Evolutionary conservation across 805 yeast species (phyloP), one percentile per base, ranked within the genome.

Genomic region (Pichia nakasei): DNA sequence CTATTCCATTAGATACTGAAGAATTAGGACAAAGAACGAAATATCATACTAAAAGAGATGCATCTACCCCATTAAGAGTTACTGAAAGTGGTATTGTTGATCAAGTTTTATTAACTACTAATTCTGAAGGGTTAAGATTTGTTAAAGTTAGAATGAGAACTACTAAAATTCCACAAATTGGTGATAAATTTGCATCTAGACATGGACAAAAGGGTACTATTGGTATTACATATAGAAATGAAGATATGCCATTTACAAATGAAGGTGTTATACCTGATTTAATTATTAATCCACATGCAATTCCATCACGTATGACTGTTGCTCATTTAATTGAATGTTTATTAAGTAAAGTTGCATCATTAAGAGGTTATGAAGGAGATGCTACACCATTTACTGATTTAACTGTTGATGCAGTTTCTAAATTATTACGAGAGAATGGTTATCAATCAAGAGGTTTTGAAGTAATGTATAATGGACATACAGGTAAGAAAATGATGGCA

Each of bases 181-280:
- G 99, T 67, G 99, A 93, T 68, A 93, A 93, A 68, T 93, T 93
- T 68, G 97, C 99, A 7, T 91, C 97, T 35, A 85, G 98, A 70
- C 98, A 93, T 75, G 99, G 99, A 64, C 99, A 93, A 69, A 93
- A 93, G 72, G 99, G 99, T 82, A 93, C 98, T 19, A 89, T 93
- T 66, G 99, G 99, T 81, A 93, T 93, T 51, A 93, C 98, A 0
- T 93, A 91, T 63, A 79, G 97, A 64, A 93, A 91, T 64, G 99
- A 93, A 66, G 99, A 93, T 64, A 91, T 93, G 97, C 99, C 98
- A 24, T 93, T 93, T 64, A 82, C 95, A 9, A 74, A 86, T 3
- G 94, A 91, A 64, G 99, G 99, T 65, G 67, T 91, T 61, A 97
- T 91, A 33, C 99, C 99, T 8, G 99, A 93, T 69, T 73, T 93